Conservation (phyloP, 805 yeast genomes). For the Metschnikowia amazonensis region DNA sequence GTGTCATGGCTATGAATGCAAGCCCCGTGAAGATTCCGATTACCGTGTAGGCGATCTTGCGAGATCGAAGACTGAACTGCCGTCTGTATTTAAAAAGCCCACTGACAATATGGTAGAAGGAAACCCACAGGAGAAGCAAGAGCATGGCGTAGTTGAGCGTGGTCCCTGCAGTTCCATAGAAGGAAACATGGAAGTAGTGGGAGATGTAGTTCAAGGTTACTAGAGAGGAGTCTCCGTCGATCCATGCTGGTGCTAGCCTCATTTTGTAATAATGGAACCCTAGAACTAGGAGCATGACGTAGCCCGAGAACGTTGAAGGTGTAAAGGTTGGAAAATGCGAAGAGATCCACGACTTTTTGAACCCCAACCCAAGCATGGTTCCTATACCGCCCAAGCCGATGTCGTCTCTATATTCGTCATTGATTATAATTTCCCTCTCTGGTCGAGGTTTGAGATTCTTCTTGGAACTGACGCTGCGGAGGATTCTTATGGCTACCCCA, state of each 20-base stretch:
- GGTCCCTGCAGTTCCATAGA: conserved; percentile 14
- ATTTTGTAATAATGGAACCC: conserved; percentile 45
- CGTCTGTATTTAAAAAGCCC: conserved; percentile 50
- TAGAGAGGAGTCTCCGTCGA: conserved; percentile 64
- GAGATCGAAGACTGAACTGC: conserved; percentile 36
- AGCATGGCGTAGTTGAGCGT: conserved; percentile 16
- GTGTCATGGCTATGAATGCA: conserved; percentile 35
- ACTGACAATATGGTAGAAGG: conserved; percentile 49
- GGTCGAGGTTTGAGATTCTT: conserved; percentile 9
- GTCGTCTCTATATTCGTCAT: conserved; percentile 36
- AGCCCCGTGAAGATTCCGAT: conserved; percentile 35
- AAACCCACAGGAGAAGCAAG: conserved; percentile 19
- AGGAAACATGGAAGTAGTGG: conserved; percentile 15
- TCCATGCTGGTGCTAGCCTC: conserved; percentile 46
- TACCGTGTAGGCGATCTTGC: conserved; percentile 42
- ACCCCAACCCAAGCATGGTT: conserved; percentile 53
- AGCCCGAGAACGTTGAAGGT: conserved; percentile 61
- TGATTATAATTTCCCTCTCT: conserved; percentile 22
- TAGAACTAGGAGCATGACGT: conserved; percentile 44
- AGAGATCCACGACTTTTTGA: conserved; percentile 44
- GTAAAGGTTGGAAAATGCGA: conserved; percentile 44
- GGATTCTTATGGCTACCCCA: conserved; percentile 46
- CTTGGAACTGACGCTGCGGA: conserved; percentile 8
- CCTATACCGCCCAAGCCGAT: conserved; percentile 62
- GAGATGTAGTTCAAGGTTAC: conserved; percentile 52